Evolutionary conservation across 75 land plant species (phyloP), one percentile per base, ranked within the genome.

Genomic region (Ceratopteris richardii): DNA sequence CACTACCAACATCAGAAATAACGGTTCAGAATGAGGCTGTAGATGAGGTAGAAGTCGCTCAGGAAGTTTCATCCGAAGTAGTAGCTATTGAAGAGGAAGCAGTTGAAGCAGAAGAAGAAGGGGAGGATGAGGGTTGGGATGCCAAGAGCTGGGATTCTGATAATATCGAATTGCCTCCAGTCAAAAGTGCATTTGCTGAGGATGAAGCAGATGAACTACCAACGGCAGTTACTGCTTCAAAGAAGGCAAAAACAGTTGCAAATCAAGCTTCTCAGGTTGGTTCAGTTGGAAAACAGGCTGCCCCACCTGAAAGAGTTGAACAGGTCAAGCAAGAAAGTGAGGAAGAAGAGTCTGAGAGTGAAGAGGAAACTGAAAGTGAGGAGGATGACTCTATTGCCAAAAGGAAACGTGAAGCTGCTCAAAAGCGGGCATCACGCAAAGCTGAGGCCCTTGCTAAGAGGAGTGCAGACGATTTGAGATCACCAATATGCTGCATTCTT

Each of bases 401-500:
- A 51, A 63, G 56, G 58, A 47, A 41, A 33, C 63, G 50, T 9
- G 66, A 61, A 53, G 66, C 80, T 30, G 47, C 24, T 4, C 20
- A 19, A 1, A 80, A 60, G 24, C 58, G 70, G 44, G 75, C 71
- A 36, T 61, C 62, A 13, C 27, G 72, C 58, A 71, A 10, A 30
- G 53, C 65, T 63, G 84, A 86, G 40, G 77, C 64, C 42, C 58
- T 56, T 0, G 43, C 71, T 10, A 68, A 85, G 57, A 59, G 77
- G 57, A 72, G 70, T 70, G 79, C 71, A 25, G 77, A 70, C 43
- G 80, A 86, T 54, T 71, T 95, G 31, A 74, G 99, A 1, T 95
- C 99, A 7, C 99, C 99, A 12, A 95, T 95, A 29, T 95, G 99
- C 69, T 95, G 99, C 53, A 95, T 95, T 47, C 83, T 95, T 75